A percentile compares a stretch with the other conserved stretches of the same genome.
Evolutionary conservation across 192 early-diverging fungal species (phyloP).

Genomic region (Funneliformis mosseae): DNA sequence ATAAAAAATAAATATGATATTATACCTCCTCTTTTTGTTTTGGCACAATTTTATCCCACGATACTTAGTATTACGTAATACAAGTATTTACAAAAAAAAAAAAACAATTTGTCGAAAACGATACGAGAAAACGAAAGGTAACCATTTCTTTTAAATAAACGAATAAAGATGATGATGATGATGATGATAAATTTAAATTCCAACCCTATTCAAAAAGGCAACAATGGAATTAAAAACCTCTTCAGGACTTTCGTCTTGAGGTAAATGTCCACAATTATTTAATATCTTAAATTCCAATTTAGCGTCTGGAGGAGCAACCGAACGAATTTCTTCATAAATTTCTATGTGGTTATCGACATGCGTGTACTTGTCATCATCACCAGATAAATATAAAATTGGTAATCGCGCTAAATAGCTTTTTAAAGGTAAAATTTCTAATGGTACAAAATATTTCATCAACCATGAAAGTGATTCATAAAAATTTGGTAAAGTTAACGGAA

Average conservation of each 20-base stretch:
- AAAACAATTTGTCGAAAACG: too few species aligned
- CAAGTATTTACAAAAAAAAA: too few species aligned
- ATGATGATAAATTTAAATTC: not conserved
- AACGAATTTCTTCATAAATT: not conserved
- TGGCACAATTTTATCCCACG: too few species aligned
- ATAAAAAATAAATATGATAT: too few species aligned
- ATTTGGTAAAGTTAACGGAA: constrained; percentile 25
- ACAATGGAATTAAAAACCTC: not conserved
- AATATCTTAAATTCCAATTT: not conserved
- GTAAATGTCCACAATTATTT: constrained; percentile 22
- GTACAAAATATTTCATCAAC: constrained; percentile 18
- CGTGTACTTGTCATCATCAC: constrained; percentile 16
- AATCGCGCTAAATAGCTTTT: not conserved
- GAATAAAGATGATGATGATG: too few species aligned
- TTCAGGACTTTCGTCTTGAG: not conserved
- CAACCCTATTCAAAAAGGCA: not conserved
- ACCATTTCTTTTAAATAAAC: too few species aligned
- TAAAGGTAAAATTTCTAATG: not conserved
- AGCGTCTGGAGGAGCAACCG: not conserved
- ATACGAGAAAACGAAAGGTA: too few species aligned
- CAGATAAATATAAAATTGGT: constrained; percentile 11
- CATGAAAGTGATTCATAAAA: constrained; percentile 21
- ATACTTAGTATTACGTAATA: too few species aligned
- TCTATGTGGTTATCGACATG: not conserved
- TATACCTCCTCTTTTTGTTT: too few species aligned